Evolutionary conservation across 2,329 filamentous ascomycete genomes (phyloP).

Genomic region (Claviceps monticola): DNA sequence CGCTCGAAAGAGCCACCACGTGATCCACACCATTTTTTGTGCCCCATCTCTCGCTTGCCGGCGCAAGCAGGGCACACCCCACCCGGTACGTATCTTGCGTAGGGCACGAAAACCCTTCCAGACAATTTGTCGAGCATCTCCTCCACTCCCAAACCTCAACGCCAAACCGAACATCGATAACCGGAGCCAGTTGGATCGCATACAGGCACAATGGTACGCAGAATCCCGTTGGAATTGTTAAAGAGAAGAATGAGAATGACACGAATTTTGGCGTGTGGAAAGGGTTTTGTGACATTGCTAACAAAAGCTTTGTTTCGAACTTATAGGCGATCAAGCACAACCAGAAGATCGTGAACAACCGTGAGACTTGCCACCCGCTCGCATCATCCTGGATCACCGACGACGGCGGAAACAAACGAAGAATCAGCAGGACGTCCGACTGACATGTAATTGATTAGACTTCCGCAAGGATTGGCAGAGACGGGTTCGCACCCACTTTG

Average conservation of each 20-base stretch:
- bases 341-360: constrained; percentile 95
- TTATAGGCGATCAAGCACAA: constrained; percentile 96
- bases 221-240: constrained; percentile 9
- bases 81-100: constrained; percentile 21
- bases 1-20: constrained; percentile 11
- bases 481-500: constrained; percentile 97
- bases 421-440: constrained; percentile 13
- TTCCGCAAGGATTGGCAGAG: constrained; percentile 99
- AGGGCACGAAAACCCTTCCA: constrained; percentile 29
- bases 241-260: constrained; percentile 2
- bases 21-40: constrained; percentile 9
- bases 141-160: constrained; percentile 23
- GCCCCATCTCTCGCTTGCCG: constrained; percentile 6
- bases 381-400: constrained; percentile 12
- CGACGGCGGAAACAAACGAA: constrained; percentile 10
- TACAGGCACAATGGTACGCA: constrained; percentile 40
- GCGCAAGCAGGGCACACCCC: constrained; percentile 13
- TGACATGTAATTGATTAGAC: constrained; percentile 42
- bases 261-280: constrained; percentile 6
- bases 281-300: constrained; percentile 16
- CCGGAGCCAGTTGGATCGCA: constrained; percentile 35
- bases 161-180: constrained; percentile 27
- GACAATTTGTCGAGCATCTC: constrained; percentile 26
- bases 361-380: constrained; percentile 34
- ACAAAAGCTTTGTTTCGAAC: constrained; percentile 13